Percentiles rank a stretch among this genome's conserved stretches.
These are phyloP conservation scores for Middelhovenomyces tepae DNA, from an alignment of 805 yeast species.

Conservation along the genomic window DNA sequence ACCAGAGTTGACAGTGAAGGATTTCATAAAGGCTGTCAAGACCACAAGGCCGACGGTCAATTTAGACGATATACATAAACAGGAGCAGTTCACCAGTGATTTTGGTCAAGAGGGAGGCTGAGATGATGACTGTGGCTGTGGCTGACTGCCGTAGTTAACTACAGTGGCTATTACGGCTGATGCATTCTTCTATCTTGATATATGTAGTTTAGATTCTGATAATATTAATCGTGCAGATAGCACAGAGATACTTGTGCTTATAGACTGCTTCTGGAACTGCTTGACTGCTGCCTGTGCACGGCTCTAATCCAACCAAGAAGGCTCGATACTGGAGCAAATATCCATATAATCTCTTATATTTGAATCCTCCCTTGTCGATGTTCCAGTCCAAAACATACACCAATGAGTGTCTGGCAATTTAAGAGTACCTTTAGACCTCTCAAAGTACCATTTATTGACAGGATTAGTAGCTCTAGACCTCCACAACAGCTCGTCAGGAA, in stretches of 20 bases:
- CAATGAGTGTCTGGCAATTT: slow-evolving; percentile 36
- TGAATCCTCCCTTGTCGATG: slow-evolving; percentile 21
- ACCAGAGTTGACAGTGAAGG: slow-evolving; percentile 83
- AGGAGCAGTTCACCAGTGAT: slow-evolving; percentile 82
- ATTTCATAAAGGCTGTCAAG: slow-evolving; percentile 86
- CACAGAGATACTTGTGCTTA: not conserved
- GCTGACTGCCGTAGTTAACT: not conserved
- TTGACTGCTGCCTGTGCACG: too few relatives aligned
- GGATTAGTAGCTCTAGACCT: slow-evolving; percentile 81
- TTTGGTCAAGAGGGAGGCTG: slow-evolving; percentile 96
- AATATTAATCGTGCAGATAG: not conserved
- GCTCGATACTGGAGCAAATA: slow-evolving; percentile 48
- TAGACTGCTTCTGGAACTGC: too few relatives aligned
- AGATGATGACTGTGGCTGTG: slow-evolving; percentile 3
- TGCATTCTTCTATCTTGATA: not conserved
- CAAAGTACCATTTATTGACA: slow-evolving; percentile 96
- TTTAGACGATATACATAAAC: slow-evolving; percentile 69
- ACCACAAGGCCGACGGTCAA: slow-evolving; percentile 94
- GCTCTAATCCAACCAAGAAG: slow-evolving; percentile 39
- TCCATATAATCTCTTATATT: slow-evolving; percentile 41
- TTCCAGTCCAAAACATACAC: slow-evolving; percentile 39
- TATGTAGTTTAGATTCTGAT: too few relatives aligned
- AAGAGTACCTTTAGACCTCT: slow-evolving; percentile 68
- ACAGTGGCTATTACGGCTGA: not conserved
- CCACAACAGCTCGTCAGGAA: slow-evolving; percentile 76